These are phyloP conservation scores for Magnolia changhungtana DNA, from an alignment of 164 flowering plant genomes.

Conservation along the genomic window DNA sequence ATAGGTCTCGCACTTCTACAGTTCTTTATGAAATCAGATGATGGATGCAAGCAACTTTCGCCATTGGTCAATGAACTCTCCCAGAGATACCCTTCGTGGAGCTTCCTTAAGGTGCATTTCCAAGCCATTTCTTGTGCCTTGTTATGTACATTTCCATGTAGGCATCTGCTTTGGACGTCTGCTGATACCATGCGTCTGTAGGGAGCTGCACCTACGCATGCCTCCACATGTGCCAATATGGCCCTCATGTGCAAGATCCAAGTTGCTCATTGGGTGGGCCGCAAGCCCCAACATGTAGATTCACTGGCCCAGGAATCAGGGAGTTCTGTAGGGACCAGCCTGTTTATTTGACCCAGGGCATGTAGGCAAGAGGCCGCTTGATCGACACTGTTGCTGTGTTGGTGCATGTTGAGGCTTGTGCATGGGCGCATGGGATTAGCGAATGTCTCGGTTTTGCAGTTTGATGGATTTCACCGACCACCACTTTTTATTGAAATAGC, in stretches of 20 bases:
- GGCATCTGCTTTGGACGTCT: too few species aligned
- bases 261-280: too few species aligned
- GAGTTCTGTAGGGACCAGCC: not conserved
- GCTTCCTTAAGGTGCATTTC: not conserved
- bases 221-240: too few species aligned
- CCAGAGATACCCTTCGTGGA: slow-evolving; percentile 9
- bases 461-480: not conserved
- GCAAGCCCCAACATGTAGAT: too few species aligned
- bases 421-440: not conserved
- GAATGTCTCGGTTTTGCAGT: not conserved
- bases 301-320: too few species aligned
- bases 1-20: slow-evolving; percentile 4
- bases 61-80: slow-evolving; percentile 5
- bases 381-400: not conserved
- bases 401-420: not conserved
- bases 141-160: too few species aligned
- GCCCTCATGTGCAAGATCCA: too few species aligned
- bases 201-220: too few species aligned
- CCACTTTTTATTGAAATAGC: not conserved
- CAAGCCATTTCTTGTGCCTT: not conserved
- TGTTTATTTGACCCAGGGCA: not conserved
- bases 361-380: not conserved
- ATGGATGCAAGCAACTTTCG: slow-evolving; percentile 3
- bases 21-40: slow-evolving; percentile 10
- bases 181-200: too few species aligned